Evolutionary conservation across 345 rosid genomes (phyloP), one percentile per base, ranked within the genome.

Genomic region (Gynandropsis gynandra): DNA sequence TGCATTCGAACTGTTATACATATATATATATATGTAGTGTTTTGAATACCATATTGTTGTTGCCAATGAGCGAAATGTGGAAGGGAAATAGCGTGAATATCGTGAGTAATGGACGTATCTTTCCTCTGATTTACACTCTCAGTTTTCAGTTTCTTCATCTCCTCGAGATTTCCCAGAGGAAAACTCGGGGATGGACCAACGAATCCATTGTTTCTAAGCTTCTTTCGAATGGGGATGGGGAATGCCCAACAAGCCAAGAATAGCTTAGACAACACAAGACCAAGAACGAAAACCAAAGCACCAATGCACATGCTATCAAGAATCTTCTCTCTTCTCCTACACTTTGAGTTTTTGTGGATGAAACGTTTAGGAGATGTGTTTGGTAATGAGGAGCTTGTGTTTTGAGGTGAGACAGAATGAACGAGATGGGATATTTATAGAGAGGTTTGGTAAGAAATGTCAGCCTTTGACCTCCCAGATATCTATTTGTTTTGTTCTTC

Each of bases 11-110:
- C n/a, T n/a, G n/a, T n/a, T n/a, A n/a, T 8, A 10, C 3, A 10
- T 1, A 10, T 10, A 37, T 37, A 37, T 10, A 3, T 10, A 19
- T n/a, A 36, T n/a, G 19, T 43, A 24, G 16, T 66, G 20, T 42
- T 3, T 42, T 10, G 3, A 13, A 42, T 62, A 81, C 98, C 98
- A 47, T 85, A 70, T 11, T 75, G 74, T 47, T 79, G 65, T 56
- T 87, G 95, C 98, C 98, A 92, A 24, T 45, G 69, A 54, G 88
- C 43, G 29, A 82, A 92, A 72, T 79, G 85, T 37, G 98, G 97
- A 66, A 83, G 81, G 1, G 79, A 88, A 18, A 62, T 44, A 50
- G 84, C 74, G 70, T 92, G 98, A 40, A 92, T 87, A 63, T 92
- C 85, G 62, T 92, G 81, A 42, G 83, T 79, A 52, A 87, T 21